Evolutionary conservation across 208 protist genomes (phyloP), one percentile per base, ranked within the genome.

Genomic region (Chromosphaera perkinsii): DNA sequence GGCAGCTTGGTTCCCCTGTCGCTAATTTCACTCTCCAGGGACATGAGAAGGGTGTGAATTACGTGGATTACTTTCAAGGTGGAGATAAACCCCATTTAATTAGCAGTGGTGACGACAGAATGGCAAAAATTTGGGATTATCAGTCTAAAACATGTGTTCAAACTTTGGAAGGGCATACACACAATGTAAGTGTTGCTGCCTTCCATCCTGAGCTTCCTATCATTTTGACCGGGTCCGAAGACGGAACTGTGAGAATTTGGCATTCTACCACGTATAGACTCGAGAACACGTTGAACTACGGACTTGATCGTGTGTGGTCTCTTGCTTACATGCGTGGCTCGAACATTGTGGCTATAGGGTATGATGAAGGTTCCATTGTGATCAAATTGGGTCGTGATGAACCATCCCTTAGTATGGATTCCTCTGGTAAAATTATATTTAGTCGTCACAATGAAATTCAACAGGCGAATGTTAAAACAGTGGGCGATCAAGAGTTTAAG

Each of bases 41-140:
- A 33, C 96, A 99, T 77, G 89, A 93, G 42, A 91, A 94, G 61
- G 95, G 95, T 55, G 93, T 99, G n/a, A 99, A 98, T 80, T 96
- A 90, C 73, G 83, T 98, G 17, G 92, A 96, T 61, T 99, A 97
- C 75, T 98, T 93, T 68, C 79, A 80, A 43, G 92, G 90, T n/a
- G 88, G 89, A 56, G 96, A 98, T 61, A 97, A 97, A 75, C 95
- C 96, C 4, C 97, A 97, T 75, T 75, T 99, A 1, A 83, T 98
- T 39, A 92, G 89, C 42, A 95, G 94, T 12, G 91, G 91, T 27
- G 95, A 98, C 73, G 94, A 98, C 54, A 78, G 59, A 12, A n/a
- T 80, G 12, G 91, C 94, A 29, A 95, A 92, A 26, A 77, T 99
- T 45, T 99, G 96, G 95, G 95, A 99, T 69, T 98, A 97, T 79